Conservation (phyloP, 2,329 filamentous ascomycete species). For the Didymella arachidicola region DNA sequence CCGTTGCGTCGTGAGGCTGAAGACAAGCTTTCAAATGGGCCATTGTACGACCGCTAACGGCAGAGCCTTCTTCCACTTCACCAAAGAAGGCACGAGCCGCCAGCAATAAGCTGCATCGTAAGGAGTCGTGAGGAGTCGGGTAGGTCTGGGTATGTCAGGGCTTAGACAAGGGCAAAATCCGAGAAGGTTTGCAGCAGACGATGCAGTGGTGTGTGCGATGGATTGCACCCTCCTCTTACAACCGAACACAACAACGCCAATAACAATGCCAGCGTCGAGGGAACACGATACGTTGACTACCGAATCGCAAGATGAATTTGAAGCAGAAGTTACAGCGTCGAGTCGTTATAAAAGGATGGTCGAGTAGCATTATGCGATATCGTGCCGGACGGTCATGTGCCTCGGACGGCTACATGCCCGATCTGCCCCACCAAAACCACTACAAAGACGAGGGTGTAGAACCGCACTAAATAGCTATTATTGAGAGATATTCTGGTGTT, state of each 20-base stretch:
- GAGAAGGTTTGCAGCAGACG: background rate
- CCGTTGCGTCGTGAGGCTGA: slow-evolving; percentile 7
- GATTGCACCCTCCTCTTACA: background rate
- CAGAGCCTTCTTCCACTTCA: slow-evolving; percentile 12
- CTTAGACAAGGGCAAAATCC: background rate
- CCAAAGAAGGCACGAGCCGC: background rate
- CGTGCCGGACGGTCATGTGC: too few relatives aligned
- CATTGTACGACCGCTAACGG: slow-evolving; percentile 1
- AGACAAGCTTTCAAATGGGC: slow-evolving; percentile 8
- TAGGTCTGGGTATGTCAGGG: background rate
- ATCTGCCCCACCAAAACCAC: too few relatives aligned
- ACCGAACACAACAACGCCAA: background rate
- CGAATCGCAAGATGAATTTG: background rate
- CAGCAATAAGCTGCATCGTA: background rate
- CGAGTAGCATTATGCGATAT: background rate
- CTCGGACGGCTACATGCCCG: too few relatives aligned
- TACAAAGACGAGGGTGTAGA: too few relatives aligned
- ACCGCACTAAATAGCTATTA: too few relatives aligned
- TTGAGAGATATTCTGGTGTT: too few relatives aligned
- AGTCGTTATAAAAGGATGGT: background rate
- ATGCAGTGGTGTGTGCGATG: background rate
- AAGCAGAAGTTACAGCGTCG: background rate
- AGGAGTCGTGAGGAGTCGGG: background rate
- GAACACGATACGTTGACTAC: background rate
- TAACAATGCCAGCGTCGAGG: background rate